Percentiles rank a stretch among this genome's conserved stretches.
Evolutionary conservation across 768 basidiomycete genomes (phyloP).

Genomic region (Paxillus involutus): DNA sequence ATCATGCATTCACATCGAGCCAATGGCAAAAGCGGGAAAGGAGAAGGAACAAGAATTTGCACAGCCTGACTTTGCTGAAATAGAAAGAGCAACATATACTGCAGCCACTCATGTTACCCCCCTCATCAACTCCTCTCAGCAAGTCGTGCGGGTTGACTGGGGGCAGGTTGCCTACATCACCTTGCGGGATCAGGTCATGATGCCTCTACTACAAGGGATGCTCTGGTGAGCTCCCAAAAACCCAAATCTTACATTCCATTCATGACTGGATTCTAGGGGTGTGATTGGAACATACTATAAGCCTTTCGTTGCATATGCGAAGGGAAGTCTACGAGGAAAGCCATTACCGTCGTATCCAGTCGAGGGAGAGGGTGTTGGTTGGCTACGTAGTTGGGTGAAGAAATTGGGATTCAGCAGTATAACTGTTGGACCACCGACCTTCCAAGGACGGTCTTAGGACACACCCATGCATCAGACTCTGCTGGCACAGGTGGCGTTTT

Average conservation of each 20-base stretch:
- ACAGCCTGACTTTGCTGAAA: conserved; percentile 8
- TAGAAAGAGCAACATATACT: conserved; percentile 19
- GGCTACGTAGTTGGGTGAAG: conserved; percentile 30
- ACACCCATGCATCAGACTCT: background rate
- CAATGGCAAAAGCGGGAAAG: conserved; percentile 16
- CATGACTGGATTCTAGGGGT: conserved; percentile 22
- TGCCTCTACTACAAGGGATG: conserved; percentile 65
- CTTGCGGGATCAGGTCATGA: conserved; percentile 64
- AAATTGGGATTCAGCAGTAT: conserved; percentile 29
- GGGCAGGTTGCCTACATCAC: conserved; percentile 60
- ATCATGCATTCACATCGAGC: conserved; percentile 46
- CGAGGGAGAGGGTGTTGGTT: conserved; percentile 30
- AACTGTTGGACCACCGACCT: conserved; percentile 23
- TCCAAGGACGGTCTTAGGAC: conserved; percentile 10
- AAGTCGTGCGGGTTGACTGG: conserved; percentile 53
- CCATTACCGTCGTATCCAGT: conserved; percentile 11
- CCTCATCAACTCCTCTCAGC: conserved; percentile 30
- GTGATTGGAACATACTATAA: conserved; percentile 31
- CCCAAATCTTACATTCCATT: background rate
- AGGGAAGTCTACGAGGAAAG: conserved; percentile 14
- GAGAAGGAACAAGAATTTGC: conserved; percentile 32
- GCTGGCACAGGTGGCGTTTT: background rate
- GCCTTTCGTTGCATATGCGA: conserved; percentile 26
- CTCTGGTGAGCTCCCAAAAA: conserved; percentile 49
- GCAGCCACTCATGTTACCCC: conserved; percentile 28